These are phyloP conservation scores for Camellia lanceoleosa DNA, from an alignment of 148 eudicot genomes.

Conservation along the genomic window DNA sequence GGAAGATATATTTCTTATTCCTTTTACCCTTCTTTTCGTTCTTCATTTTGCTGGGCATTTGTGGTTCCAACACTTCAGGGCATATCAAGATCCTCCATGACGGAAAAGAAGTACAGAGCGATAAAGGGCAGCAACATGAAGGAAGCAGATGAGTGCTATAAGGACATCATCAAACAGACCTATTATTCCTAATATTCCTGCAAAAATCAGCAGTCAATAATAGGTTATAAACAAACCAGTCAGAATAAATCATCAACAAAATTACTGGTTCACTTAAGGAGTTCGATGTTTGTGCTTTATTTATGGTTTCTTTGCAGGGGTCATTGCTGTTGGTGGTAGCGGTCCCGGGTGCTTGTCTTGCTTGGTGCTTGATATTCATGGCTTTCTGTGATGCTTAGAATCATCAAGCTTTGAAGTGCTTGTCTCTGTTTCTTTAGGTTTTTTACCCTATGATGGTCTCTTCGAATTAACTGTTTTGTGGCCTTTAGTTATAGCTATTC, in stretches of 20 bases:
- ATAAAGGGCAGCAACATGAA: conserved; percentile 84
- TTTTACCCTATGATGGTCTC: no score
- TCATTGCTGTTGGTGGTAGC: no score
- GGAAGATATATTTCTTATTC: not conserved
- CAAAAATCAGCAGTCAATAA: not conserved
- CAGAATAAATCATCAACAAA: not conserved
- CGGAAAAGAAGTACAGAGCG: conserved; percentile 74
- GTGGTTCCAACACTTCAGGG: not conserved
- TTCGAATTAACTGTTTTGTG: no score
- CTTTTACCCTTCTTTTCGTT: not conserved
- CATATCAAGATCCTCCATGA: conserved; percentile 61
- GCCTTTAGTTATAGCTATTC: no score
- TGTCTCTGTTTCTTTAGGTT: no score
- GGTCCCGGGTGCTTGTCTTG: no score
- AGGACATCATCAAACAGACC: conserved; percentile 82
- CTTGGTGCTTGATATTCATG: no score
- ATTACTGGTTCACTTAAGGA: no score
- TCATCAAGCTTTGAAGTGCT: no score
- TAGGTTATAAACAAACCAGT: not conserved
- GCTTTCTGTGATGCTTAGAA: no score
- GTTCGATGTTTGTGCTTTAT: no score
- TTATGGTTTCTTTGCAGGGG: no score
- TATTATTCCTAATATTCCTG: conserved; percentile 76
- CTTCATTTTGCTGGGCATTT: not conserved
- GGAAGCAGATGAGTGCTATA: conserved; percentile 69